Evolutionary conservation across 1,284 basidiomycete genomes (phyloP), one percentile per base, ranked within the genome.

Genomic region (Cryptococcus hybrid): DNA sequence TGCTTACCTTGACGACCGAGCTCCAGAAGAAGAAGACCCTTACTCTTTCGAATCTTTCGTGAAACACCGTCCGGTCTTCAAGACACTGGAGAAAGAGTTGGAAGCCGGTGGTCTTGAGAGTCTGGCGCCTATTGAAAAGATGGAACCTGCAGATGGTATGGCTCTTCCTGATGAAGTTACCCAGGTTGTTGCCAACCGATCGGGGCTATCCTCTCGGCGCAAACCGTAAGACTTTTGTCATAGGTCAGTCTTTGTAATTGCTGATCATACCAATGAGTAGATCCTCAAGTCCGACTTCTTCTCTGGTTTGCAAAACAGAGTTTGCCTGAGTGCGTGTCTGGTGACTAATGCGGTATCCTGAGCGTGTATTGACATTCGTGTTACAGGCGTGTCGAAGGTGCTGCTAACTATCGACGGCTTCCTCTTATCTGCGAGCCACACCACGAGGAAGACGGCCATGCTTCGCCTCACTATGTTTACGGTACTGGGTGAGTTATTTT

Each of bases 251-350:
- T 18, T 18, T 18, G 18, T 18, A 18, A 18, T 18, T 18, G 18
- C 18, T 18, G 18, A 18, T 18, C 18, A 18, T 18, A 18, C 18
- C 18, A 18, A 18, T 18, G 18, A 95, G n/a, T 18, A 18, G 18
- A 97, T 99, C 69, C 82, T 99, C 71, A 99, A 99, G 80, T 94
- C 90, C 56, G 94, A 98, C 77, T 94, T 97, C 80, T 98, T 98
- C 83, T 87, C 86, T 1, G 92, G 92, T 64, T 74, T 97, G 50
- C 94, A 97, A 78, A 18, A 15, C 40, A 42, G 15, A 42, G 40
- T 42, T 15, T 42, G 11, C 40, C 40, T 1, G 40, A 42, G 40
- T 42, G 15, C 40, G 40, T 42, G 3, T 42, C 3, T 42, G 40
- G 3, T 12, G 40, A 42, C 3, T 5, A 3, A 42, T 11, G 30